A percentile compares a stretch with the other conserved stretches of the same genome.
phyloP scores from a whole-genome alignment of 495 filamentous ascomycete genomes.

The Hypomontagnella monticulosa region DNA sequence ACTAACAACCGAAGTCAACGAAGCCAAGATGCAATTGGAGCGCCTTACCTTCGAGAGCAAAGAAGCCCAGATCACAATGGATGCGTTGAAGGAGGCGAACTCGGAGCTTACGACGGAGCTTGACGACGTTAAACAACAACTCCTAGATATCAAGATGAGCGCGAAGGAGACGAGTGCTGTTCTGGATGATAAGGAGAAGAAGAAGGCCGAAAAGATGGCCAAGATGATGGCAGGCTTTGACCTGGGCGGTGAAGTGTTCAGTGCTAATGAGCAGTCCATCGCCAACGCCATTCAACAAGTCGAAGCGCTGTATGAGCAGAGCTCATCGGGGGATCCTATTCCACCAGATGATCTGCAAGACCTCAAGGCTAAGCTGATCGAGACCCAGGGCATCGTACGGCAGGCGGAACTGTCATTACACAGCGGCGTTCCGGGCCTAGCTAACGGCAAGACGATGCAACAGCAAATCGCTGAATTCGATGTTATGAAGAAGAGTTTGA shows the following conservation, averaged over 20 bases:
- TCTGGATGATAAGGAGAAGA: constrained; percentile 95
- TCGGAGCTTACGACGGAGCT: constrained; percentile 88
- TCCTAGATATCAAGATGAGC: constrained; percentile 93
- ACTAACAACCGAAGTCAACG: constrained; percentile 83
- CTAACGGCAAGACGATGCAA: constrained; percentile 91
- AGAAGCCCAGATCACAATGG: constrained; percentile 97
- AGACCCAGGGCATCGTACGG: constrained; percentile 90
- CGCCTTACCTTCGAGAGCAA: constrained; percentile 95
- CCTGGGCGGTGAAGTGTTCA: constrained; percentile 87
- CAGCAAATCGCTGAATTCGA: constrained; percentile 99
- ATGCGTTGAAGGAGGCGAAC: constrained; percentile 95
- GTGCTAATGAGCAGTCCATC: constrained; percentile 86
- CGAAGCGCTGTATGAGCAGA: constrained; percentile 79
- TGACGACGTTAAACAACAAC: constrained; percentile 95
- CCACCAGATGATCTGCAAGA: constrained; percentile 82
- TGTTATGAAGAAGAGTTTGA: constrained; percentile 98
- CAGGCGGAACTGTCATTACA: constrained; percentile 87
- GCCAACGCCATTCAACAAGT: constrained; percentile 82
- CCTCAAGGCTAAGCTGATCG: constrained; percentile 78
- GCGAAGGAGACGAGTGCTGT: constrained; percentile 90
- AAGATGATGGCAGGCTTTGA: constrained; percentile 99
- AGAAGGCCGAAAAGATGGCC: constrained; percentile 98
- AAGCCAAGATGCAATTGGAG: constrained; percentile 94
- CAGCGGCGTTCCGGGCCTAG: constrained; percentile 57
- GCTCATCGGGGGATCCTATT: constrained; percentile 77